A percentile compares a stretch with the other conserved stretches of the same genome.
These are phyloP conservation scores for Cucumis hystrix DNA, from an alignment of 306 rosid species.

Conservation along the genomic window DNA sequence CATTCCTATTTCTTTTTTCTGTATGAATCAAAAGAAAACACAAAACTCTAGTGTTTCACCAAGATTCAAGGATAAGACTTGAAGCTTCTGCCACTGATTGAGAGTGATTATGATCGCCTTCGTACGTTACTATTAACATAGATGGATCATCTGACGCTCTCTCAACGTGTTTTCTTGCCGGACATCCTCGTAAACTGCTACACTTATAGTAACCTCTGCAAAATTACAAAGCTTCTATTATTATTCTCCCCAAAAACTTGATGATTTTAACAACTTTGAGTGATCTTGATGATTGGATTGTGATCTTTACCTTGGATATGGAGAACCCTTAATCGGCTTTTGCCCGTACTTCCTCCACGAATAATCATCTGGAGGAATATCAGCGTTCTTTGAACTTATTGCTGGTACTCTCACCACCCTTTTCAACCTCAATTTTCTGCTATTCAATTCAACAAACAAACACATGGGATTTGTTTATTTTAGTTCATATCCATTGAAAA, in stretches of 20 bases:
- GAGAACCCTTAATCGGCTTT: slow-evolving; percentile 84
- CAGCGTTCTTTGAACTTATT: slow-evolving; percentile 67
- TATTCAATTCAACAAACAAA: not conserved
- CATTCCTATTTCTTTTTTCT: not conserved
- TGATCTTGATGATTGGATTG: not conserved
- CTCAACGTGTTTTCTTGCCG: slow-evolving; percentile 92
- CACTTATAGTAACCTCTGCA: slow-evolving; percentile 90
- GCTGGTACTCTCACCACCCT: slow-evolving; percentile 74
- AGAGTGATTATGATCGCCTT: slow-evolving; percentile 84
- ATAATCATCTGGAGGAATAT: slow-evolving; percentile 84
- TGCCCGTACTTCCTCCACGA: slow-evolving; percentile 90
- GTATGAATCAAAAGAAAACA: not conserved
- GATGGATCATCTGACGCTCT: slow-evolving; percentile 79
- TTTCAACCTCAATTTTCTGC: slow-evolving; percentile 48
- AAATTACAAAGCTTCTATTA: not conserved
- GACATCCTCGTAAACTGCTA: slow-evolving; percentile 90
- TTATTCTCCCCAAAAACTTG: not conserved
- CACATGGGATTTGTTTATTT: not conserved
- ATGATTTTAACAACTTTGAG: not conserved
- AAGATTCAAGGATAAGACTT: slow-evolving; percentile 73
- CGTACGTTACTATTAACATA: slow-evolving; percentile 79
- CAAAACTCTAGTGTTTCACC: slow-evolving; percentile 14
- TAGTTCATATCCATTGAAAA: not conserved
- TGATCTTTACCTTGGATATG: slow-evolving; percentile 54
- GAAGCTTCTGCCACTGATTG: slow-evolving; percentile 58